These are phyloP conservation scores for Coprinopsis strossmayeri DNA, from an alignment of 768 basidiomycete genomes.

Conservation along the genomic window DNA sequence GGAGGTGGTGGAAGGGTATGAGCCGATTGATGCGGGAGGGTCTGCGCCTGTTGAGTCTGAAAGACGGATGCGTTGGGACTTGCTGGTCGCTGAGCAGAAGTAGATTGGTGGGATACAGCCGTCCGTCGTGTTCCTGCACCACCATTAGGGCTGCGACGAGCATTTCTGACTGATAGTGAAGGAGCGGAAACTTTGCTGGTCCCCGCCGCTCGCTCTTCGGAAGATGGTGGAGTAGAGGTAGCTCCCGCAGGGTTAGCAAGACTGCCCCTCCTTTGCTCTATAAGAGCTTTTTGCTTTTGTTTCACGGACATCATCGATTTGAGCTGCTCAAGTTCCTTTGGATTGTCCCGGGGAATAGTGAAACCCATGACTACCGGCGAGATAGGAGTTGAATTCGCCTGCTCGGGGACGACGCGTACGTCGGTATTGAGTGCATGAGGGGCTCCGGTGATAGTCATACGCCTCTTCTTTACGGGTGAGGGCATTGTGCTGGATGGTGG, in stretches of 20 bases:
- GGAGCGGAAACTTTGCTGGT: conserved; percentile 19
- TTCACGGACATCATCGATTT: conserved; percentile 58
- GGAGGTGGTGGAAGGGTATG: conserved; percentile 60
- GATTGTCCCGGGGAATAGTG: conserved; percentile 52
- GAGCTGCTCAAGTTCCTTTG: conserved; percentile 51
- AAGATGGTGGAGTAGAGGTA: conserved; percentile 21
- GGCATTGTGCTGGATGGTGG: conserved; percentile 37
- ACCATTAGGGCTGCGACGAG: conserved; percentile 33
- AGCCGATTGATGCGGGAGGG: conserved; percentile 19
- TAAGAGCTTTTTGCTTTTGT: conserved; percentile 65
- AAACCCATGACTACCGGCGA: conserved; percentile 64
- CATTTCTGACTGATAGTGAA: conserved; percentile 17
- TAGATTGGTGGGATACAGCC: conserved; percentile 15
- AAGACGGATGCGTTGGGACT: conserved; percentile 27
- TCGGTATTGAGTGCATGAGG: conserved; percentile 51
- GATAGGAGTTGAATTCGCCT: conserved; percentile 47
- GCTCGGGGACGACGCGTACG: conserved; percentile 35
- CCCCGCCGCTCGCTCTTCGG: too few species aligned
- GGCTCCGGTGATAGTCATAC: conserved; percentile 63
- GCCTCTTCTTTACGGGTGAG: conserved; percentile 54
- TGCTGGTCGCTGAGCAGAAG: conserved; percentile 21
- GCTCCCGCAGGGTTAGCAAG: conserved; percentile 32
- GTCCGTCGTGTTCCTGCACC: conserved; percentile 21
- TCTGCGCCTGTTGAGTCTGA: conserved; percentile 18
- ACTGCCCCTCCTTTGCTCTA: conserved; percentile 65